A percentile compares a stretch with the other conserved stretches of the same genome.
phyloP scores from a whole-genome alignment of 352 stramenopile species.

The Thalassiosira exigua region DNA sequence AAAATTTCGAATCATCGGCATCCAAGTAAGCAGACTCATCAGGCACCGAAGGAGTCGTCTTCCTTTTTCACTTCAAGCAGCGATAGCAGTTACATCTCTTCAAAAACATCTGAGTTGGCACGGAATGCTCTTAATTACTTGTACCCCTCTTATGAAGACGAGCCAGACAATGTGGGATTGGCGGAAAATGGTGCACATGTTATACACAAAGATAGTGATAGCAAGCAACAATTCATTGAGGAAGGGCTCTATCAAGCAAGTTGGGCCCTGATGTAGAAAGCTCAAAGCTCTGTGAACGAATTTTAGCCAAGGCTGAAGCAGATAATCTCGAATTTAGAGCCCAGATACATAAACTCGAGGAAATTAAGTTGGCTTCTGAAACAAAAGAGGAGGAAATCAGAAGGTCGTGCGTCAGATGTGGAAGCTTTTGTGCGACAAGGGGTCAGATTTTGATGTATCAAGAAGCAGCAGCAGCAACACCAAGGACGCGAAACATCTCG shows the following conservation, averaged over 20 bases:
- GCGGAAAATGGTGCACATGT: too few relatives aligned
- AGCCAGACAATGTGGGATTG: too few relatives aligned
- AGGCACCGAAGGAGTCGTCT: too few relatives aligned
- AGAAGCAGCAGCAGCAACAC: too few relatives aligned
- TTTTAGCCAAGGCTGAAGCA: slow-evolving; percentile 52
- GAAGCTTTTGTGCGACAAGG: slow-evolving; percentile 35
- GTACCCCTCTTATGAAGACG: slow-evolving; percentile 33
- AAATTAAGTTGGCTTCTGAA: slow-evolving; percentile 17
- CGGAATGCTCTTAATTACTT: slow-evolving; percentile 35
- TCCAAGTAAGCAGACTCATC: too few relatives aligned
- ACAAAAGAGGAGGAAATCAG: slow-evolving; percentile 36
- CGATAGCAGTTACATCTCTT: slow-evolving; percentile 20
- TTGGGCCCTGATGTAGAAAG: too few relatives aligned
- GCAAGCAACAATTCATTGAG: too few relatives aligned
- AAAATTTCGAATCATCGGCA: too few relatives aligned
- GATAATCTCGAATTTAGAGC: slow-evolving; percentile 12
- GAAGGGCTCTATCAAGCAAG: too few relatives aligned
- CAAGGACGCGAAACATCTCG: slow-evolving; percentile 1
- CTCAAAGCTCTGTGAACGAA: slow-evolving; percentile 57
- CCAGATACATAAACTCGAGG: slow-evolving; percentile 44
- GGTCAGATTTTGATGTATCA: too few relatives aligned
- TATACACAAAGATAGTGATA: too few relatives aligned
- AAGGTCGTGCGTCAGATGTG: slow-evolving; percentile 31
- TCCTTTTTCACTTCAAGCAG: too few relatives aligned
- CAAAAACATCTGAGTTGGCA: slow-evolving; percentile 34